These are phyloP conservation scores for Fusarium pseudoanthophilum DNA, from an alignment of 2,329 filamentous ascomycete genomes.

Conservation along the genomic window DNA sequence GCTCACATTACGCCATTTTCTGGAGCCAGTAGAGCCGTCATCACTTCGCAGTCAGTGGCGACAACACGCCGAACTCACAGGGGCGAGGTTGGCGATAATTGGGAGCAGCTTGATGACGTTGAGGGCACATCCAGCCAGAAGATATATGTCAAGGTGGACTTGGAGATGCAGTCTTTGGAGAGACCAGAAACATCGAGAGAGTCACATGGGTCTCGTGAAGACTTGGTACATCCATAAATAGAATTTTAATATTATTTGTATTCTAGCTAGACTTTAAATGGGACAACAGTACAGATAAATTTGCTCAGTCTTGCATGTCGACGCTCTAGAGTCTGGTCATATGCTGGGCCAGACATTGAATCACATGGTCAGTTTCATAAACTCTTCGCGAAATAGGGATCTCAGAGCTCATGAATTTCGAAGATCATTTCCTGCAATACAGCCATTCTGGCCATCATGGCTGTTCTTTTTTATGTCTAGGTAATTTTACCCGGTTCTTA, in stretches of 20 bases:
- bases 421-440: too few relatives aligned
- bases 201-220: neutral
- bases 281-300: conserved; percentile 1
- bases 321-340: neutral
- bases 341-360: rapidly evolving
- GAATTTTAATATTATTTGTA: neutral
- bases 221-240: neutral
- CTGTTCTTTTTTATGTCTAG: too few relatives aligned
- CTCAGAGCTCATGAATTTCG: too few relatives aligned
- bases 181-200: neutral
- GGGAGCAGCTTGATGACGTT: conserved; percentile 8
- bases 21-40: neutral
- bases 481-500: too few relatives aligned
- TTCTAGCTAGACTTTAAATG: neutral
- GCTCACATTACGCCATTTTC: conserved; percentile 2
- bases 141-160: conserved; percentile 15
- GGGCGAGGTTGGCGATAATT: neutral
- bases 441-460: too few relatives aligned
- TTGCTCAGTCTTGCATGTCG: too few relatives aligned
- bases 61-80: neutral
- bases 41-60: neutral
- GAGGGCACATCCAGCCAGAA: neutral
- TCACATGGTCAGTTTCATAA: too few relatives aligned
- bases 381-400: too few relatives aligned
- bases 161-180: conserved; percentile 12